A percentile compares a stretch with the other conserved stretches of the same genome.
These are phyloP conservation scores for Pseudocercospora vitis DNA, from an alignment of 2,329 filamentous ascomycete genomes.

Conservation along the genomic window DNA sequence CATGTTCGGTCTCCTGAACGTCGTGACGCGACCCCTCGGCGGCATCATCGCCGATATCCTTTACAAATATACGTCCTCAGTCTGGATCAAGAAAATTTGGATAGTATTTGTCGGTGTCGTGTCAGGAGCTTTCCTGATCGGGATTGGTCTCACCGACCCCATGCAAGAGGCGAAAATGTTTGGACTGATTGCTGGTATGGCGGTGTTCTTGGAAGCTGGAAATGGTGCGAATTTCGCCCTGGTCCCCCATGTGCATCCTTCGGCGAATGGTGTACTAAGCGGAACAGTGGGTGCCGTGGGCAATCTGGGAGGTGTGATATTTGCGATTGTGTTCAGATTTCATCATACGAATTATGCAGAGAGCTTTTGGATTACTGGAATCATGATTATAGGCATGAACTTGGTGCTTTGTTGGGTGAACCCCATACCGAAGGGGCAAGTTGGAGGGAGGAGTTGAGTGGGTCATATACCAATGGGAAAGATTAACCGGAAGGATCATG, in stretches of 20 bases:
- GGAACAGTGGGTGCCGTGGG: conserved; percentile 76
- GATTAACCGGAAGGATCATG: too few relatives aligned
- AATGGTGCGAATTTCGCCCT: conserved; percentile 86
- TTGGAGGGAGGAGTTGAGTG: conserved; percentile 3
- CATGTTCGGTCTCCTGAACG: conserved; percentile 73
- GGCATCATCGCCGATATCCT: conserved; percentile 60
- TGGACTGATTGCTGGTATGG: conserved; percentile 72
- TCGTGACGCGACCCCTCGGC: conserved; percentile 65
- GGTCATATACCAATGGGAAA: too few relatives aligned
- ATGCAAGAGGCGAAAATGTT: conserved; percentile 65
- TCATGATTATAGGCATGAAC: conserved; percentile 70
- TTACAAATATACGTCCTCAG: conserved; percentile 51
- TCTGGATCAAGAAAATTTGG: conserved; percentile 66
- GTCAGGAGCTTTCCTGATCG: conserved; percentile 59
- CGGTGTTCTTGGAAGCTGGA: conserved; percentile 77
- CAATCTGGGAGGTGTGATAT: conserved; percentile 81
- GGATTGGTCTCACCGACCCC: conserved; percentile 63
- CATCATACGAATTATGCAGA: conserved; percentile 65
- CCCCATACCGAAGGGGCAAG: conserved; percentile 50
- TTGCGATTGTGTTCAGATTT: conserved; percentile 80
- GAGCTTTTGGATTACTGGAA: conserved; percentile 78
- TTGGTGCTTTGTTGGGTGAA: conserved; percentile 63
- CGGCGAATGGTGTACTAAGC: conserved; percentile 75
- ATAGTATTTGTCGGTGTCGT: conserved; percentile 57
- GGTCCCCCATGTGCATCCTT: conserved; percentile 80